Base-by-base conservation (phyloP, 1,284 basidiomycete genomes). In the Albatrellus sp. region DNA sequence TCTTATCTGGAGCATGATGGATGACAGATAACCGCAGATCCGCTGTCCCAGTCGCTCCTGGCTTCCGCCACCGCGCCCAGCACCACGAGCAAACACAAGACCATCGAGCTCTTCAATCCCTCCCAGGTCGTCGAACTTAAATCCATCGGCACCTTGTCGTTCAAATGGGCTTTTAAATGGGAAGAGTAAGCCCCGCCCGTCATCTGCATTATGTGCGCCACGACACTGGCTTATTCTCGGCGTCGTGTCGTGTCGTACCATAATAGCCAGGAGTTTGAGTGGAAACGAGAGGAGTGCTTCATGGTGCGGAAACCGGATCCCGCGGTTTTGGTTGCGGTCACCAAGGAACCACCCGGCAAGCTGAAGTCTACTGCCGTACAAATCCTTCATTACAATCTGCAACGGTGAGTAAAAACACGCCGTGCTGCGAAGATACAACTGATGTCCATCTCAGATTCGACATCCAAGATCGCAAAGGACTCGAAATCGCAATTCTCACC, bases 291-390 rank as follows among this genome's bases (percentile, higher is more conserved):
- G 57, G 80, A 83, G 53, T 87, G 84, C 58, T 87, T 72, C 58
- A 76, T 90, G 56, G 61, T 90, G 37, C 76, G 87, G 37, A 88
- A 88, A 56, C 85, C 87, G 3, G 87, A 91, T 52, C 88, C 87
- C 4, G 80, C 82, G 9, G 84, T 91, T 1, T 71, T 89, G 2
- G 79, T 89, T 10, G 86, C 85, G 0, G 68, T 85, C 24, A 86
- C 82, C 12, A 88, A 82, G 56, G 82, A 86, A 43, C 73, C 80
- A 0, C 66, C 75, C 3, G 80, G 79, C 6, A 70, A 76, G 32
- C 64, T 80, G 39, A 80, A 75, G 54, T 77, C 80, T 1, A 64
- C 72, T 0, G 68, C 77, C 1, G 66, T 90, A n/a, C 85, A 89
- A 56, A 73, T 90, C n/a, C 66, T 90, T 13, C 85, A 90, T 58